Base-by-base conservation (phyloP, 768 basidiomycete genomes). In the Chalciporus sphaerocephalus region DNA sequence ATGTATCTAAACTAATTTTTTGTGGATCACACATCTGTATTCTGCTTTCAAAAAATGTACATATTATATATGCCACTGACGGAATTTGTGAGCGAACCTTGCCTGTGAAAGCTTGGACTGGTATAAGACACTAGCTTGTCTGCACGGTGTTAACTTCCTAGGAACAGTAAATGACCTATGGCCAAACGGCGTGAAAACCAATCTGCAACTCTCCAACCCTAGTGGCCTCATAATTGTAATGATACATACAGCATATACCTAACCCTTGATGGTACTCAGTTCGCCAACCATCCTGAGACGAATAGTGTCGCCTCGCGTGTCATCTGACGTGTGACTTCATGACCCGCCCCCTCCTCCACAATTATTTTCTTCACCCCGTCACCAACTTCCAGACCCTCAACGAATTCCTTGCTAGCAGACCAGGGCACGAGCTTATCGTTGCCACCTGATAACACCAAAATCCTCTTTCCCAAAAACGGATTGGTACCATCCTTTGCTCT, bases 401-500 rank as follows among this genome's bases (percentile, higher is more conserved):
- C 77, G 62, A 87, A 86, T 15, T 65, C 61, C 51, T 73, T 38
- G 44, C 79, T 79, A 15, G 75, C 70, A n/a, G 56, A 54, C 75
- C 80, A 82, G 10, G 87, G 87, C 15, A 92, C 89, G 13, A 86
- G 55, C 34, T 56, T 65, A 62, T 93, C 90, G 17, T 66, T 71
- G 44, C 54, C 75, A 0, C 89, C 90, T 1, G 81, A 80, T 4
- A 93, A 62, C 3, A 86, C 80, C 5, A 93, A 72, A 12, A 93
- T 73, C 56, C 80, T 79, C 69, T 90, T 91, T 1, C 80, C 83
- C 4, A 72, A 47, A 61, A 87, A 91, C 1, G 83, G 79, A 51
- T 85, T 85, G 9, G 61, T 53, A 2, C 41, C 48, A 25, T 68
- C 72, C 2, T 46, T 49, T 16, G 70, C 62, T 11, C 65, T 55